A percentile compares a stretch with the other conserved stretches of the same genome.
Conservation (phyloP, 1,284 basidiomycete genomes). For the Irpex sp. region DNA sequence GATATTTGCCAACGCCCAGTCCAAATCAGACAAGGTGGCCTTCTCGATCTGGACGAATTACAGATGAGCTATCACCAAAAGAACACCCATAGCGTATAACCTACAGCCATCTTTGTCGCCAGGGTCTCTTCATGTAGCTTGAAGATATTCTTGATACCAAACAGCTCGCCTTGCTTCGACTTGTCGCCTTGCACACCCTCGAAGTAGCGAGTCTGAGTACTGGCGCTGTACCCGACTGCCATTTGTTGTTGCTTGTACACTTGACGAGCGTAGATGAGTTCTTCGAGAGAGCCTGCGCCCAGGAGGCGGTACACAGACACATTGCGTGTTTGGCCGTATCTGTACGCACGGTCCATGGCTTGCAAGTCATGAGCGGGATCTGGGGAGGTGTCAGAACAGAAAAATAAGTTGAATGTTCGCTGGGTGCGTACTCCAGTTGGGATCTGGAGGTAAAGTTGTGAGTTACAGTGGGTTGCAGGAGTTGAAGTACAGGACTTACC, state of each 20-base stretch:
- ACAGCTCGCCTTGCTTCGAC: conserved; percentile 73
- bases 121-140: conserved; percentile 68
- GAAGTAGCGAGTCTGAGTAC: conserved; percentile 76
- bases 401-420: neutral
- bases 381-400: neutral
- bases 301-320: conserved; percentile 84
- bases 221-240: conserved; percentile 82
- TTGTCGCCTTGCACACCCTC: conserved; percentile 78
- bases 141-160: conserved; percentile 82
- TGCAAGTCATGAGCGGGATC: conserved; percentile 86
- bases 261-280: conserved; percentile 81
- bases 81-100: conserved; percentile 14
- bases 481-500: conserved; percentile 39
- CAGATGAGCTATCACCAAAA: too few relatives aligned
- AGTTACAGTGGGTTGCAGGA: neutral
- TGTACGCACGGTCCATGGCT: conserved; percentile 86
- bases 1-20: conserved; percentile 75
- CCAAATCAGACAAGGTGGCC: conserved; percentile 65
- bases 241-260: conserved; percentile 90
- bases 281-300: conserved; percentile 84
- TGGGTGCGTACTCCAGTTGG: conserved; percentile 75
- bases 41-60: conserved; percentile 58
- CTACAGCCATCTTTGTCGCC: conserved; percentile 72
- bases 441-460: conserved; percentile 49
- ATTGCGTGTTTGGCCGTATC: conserved; percentile 85